Base-by-base conservation (phyloP, 2,329 filamentous ascomycete genomes). In the Penicillium sp. region DNA sequence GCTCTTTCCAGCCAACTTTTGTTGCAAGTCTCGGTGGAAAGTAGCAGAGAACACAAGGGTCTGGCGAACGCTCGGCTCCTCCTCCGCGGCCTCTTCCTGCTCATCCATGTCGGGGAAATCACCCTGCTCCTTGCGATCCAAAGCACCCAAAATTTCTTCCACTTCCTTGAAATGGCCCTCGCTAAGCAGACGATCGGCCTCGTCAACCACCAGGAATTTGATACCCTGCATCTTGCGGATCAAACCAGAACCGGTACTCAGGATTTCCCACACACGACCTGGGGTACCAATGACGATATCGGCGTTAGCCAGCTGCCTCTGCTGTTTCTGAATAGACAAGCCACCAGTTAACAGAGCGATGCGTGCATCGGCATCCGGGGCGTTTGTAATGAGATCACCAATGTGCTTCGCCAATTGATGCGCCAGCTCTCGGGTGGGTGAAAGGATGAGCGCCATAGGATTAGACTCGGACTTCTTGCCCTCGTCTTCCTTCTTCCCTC, bases 11-110 rank as follows among this genome's bases (percentile, higher is more conserved):
- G 91, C 87, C 13, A 99, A 84, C 75, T 97, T 98, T 69, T 94
- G 91, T 74, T 98, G 94, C 33, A 99, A 80, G 0, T 89, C 89
- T 71, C 93, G 94, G 73, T 96, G 91, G 76, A 99, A 97, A 0
- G 95, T 99, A 0, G 95, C 95, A 0, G 95, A 98, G 76, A 99
- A 99, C 22, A 99, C 92, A 0, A 99, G 84, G 0, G 93, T 98
- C 73, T 99, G 95, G 43, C 94, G 84, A 72, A 45, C 63, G 10
- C 66, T 60, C 6, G 76, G 70, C 0, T 80, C 77, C 10, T 83
- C 81, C 4, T 83, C 80, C 1, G 82, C 82, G n/a, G 64, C 57
- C 2, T 70, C 65, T 2, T 70, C 65, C 40, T 71, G 62, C 13
- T 73, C 68, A 35, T 71, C 67, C 19, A 60, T 64, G 16, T 73